Evolutionary conservation across 148 eudicot species (phyloP), one percentile per base, ranked within the genome.

Genomic region (Pouteria glomerata): DNA sequence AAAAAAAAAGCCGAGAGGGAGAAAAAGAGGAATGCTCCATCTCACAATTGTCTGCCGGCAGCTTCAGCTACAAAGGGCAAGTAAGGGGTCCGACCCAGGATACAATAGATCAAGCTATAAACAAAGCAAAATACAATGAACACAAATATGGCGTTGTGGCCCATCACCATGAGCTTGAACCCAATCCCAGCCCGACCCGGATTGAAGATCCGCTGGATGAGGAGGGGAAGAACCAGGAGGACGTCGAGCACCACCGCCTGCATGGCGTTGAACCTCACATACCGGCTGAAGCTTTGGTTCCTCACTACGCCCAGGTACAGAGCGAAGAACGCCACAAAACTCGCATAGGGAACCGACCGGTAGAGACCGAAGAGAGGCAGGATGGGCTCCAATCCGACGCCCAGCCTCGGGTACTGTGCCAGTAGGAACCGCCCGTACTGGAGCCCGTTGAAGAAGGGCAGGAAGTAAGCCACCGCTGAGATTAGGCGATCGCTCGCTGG

Each of bases 51-150:
- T 15, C 92, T 80, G 6, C 82, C 88, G 53, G 98, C 98, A 66
- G 98, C 98, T 50, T 95, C 96, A 70, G 91, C 97, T 51, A 95
- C 90, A 68, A 91, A 70, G 51, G 98, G 98, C 92, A 95, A 80
- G 55, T 91, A 88, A 0, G 98, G 98, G 33, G 97, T 91, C 79
- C 57, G 81, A 3, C 98, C 98, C 57, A 91, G 80, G 50, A 95
- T 13, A 59, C 83, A 77, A 15, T 27, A 75, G 64, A 80, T 83
- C 29, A 83, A 70, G 39, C 93, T 85, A 73, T 95, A 95, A 4
- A 85, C 77, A 73, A 91, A 91, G 26, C 92, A 91, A 8, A 63
- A 68, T 30, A 84, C 85, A 5, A 86, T 50, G 29, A 85, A 86
- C 35, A 83, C 83, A 65, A 95, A 95, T 5, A 91, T 11, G 1